These are phyloP conservation scores for Clavispora asparagi DNA, from an alignment of 805 yeast genomes.

Conservation along the genomic window DNA sequence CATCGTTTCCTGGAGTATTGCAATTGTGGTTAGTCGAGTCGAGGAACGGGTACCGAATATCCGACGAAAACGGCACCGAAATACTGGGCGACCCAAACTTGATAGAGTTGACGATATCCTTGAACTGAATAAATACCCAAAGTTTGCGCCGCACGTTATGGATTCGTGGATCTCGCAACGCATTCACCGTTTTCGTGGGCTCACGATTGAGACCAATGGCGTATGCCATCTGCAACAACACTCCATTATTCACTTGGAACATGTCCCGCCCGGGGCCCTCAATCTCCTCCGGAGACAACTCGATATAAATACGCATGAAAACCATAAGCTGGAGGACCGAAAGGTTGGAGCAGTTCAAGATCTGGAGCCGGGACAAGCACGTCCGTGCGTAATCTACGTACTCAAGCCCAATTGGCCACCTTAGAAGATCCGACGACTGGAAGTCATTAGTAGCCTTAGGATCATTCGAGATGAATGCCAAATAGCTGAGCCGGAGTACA, in stretches of 20 bases:
- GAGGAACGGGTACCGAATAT: slow-evolving; percentile 6
- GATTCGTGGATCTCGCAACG: slow-evolving; percentile 3
- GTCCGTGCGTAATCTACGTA: slow-evolving; percentile 11
- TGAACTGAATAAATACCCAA: slow-evolving; percentile 11
- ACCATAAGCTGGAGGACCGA: slow-evolving; percentile 10
- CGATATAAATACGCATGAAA: slow-evolving; percentile 9
- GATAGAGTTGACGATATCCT: slow-evolving; percentile 9
- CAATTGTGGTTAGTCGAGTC: slow-evolving; percentile 4
- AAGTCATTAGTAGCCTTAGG: not conserved
- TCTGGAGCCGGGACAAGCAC: slow-evolving; percentile 12
- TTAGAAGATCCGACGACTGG: not conserved
- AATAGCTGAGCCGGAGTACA: slow-evolving; percentile 13
- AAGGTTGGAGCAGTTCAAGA: slow-evolving; percentile 6
- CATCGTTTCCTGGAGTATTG: slow-evolving; percentile 4
- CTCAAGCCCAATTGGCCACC: slow-evolving; percentile 15
- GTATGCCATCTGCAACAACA: slow-evolving; percentile 13
- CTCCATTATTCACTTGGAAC: slow-evolving; percentile 12
- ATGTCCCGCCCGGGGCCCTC: slow-evolving; percentile 15
- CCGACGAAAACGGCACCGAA: slow-evolving; percentile 6
- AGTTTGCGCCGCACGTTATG: slow-evolving; percentile 13
- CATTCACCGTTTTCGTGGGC: slow-evolving; percentile 8
- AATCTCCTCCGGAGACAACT: slow-evolving; percentile 13
- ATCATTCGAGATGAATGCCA: slow-evolving; percentile 12
- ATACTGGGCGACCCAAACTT: slow-evolving; percentile 10
- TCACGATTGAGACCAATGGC: slow-evolving; percentile 13